Base-by-base conservation (phyloP, 352 stramenopile species). In the Globisporangium ultimum region DNA sequence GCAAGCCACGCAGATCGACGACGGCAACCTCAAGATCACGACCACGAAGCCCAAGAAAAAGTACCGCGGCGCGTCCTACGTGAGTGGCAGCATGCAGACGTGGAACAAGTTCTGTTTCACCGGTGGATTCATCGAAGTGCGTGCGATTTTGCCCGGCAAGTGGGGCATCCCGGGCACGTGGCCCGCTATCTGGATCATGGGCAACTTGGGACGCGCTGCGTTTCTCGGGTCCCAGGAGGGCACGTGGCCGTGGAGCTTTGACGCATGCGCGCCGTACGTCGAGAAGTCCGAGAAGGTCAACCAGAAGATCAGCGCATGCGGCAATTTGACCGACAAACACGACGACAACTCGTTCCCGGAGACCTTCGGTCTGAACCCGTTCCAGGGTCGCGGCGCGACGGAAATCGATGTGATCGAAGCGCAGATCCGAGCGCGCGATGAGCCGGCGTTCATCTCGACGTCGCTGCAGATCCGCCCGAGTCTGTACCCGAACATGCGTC, bases 101-200 rank as follows among this genome's bases (percentile, higher is more conserved):
- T 99, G 97, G 97, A 98, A 99, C 84, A 99, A 99, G 76, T 99
- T 99, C 69, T 99, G 97, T 71, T 99, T 98, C 76, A 98, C 96
- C 3, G 97, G 97, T 55, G 97, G 97, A 20, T 98, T 97, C 49
- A 67, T 99, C 7, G 95, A 99, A 71, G 93, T 98, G 34, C 68
- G 80, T 42, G 92, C 96, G 32, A 94, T 98, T 60, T 71, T 99
- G 24, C 97, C 97, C 0, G 97, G 97, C 18, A 97, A 98, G 66
- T 94, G 87, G 65, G 84, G 91, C 55, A 93, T 98, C 64, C 92
- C 92, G 0, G 97, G 97, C 36, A 91, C 98, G 21, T 99, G 97
- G 97, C 97, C 97, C 0, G 97, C 96, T 47, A 93, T 99, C 62
- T 99, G 97, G 97, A 85, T 99, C 63, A 88, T 99, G 67, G 97